Percentiles rank a stretch among this genome's conserved stretches.
These are phyloP conservation scores for Cryptosporidium bovis DNA, from an alignment of 169 alveolate species.

Conservation along the genomic window DNA sequence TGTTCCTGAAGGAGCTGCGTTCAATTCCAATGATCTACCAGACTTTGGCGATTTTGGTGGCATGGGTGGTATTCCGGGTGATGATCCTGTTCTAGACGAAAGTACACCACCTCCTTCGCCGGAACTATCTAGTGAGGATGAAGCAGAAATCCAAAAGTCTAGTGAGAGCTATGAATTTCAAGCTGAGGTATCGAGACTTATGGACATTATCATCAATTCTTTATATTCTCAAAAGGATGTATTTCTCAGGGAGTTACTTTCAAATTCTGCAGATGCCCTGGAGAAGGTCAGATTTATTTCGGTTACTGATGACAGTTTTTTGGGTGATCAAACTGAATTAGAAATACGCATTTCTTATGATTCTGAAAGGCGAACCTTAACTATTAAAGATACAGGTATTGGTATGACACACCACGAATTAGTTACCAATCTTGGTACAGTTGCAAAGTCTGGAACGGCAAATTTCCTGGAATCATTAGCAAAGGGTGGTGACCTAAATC, in stretches of 20 bases:
- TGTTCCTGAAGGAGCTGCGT: not conserved
- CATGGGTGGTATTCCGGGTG: not conserved
- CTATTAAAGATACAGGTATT: conserved; percentile 97
- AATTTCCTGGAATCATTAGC: conserved; percentile 97
- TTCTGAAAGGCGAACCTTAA: conserved; percentile 91
- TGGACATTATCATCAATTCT: conserved; percentile 99
- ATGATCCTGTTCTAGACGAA: conserved; percentile 14
- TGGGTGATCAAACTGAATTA: conserved; percentile 82
- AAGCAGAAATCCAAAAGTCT: conserved; percentile 34
- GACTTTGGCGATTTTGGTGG: not conserved
- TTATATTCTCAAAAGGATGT: conserved; percentile 98
- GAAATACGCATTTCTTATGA: conserved; percentile 95
- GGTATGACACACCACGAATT: conserved; percentile 99
- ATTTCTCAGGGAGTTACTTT: conserved; percentile 97
- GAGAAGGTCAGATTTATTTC: conserved; percentile 95
- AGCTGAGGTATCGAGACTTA: conserved; percentile 97
- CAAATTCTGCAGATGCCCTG: conserved; percentile 99
- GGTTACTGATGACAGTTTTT: conserved; percentile 67
- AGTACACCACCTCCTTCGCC: conserved; percentile 34
- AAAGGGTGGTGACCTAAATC: conserved; percentile 92
- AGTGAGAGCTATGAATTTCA: conserved; percentile 91
- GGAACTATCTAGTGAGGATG: conserved; percentile 43
- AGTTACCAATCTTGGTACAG: conserved; percentile 98
- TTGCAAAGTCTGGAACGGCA: conserved; percentile 99
- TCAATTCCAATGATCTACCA: not conserved